phyloP scores from a whole-genome alignment of 768 basidiomycete genomes.

The Solioccasus polychromus region DNA sequence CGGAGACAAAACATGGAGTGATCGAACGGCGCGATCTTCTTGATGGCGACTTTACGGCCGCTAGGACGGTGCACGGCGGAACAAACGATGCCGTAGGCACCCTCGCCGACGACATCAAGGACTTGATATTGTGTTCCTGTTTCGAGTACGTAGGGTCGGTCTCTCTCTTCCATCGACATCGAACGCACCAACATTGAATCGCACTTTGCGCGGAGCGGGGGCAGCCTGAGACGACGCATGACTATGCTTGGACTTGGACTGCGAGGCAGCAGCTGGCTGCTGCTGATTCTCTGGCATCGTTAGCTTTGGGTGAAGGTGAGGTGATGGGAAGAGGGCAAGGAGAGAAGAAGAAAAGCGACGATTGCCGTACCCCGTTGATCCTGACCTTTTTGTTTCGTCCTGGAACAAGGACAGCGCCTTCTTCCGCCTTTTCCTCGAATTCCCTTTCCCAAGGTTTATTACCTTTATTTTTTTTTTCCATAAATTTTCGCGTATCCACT shows the following conservation, averaged over 20 bases:
- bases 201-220: slow-evolving; percentile 74
- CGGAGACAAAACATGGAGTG: slow-evolving; percentile 93
- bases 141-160: background rate
- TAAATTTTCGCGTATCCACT: slow-evolving; percentile 6
- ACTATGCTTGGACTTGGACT: slow-evolving; percentile 43
- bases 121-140: slow-evolving; percentile 79
- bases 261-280: slow-evolving; percentile 18
- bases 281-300: slow-evolving; percentile 29
- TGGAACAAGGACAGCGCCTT: slow-evolving; percentile 26
- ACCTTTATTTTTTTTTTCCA: too few relatives aligned
- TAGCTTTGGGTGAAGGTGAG: background rate
- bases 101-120: slow-evolving; percentile 84
- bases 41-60: slow-evolving; percentile 92
- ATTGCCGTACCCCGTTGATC: too few relatives aligned
- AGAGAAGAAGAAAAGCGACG: background rate
- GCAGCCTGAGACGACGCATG: slow-evolving; percentile 44
- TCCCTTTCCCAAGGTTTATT: too few relatives aligned
- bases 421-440: too few relatives aligned
- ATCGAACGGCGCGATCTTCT: slow-evolving; percentile 94
- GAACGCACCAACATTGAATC: slow-evolving; percentile 77
- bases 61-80: slow-evolving; percentile 87
- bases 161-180: background rate
- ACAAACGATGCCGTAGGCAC: slow-evolving; percentile 94
- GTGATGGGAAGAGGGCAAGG: background rate
- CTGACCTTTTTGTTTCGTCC: slow-evolving; percentile 22